Percentiles rank a stretch among this genome's conserved stretches.
phyloP scores from a whole-genome alignment of 441 rosid genomes.

The Euphorbia celastroides region DNA sequence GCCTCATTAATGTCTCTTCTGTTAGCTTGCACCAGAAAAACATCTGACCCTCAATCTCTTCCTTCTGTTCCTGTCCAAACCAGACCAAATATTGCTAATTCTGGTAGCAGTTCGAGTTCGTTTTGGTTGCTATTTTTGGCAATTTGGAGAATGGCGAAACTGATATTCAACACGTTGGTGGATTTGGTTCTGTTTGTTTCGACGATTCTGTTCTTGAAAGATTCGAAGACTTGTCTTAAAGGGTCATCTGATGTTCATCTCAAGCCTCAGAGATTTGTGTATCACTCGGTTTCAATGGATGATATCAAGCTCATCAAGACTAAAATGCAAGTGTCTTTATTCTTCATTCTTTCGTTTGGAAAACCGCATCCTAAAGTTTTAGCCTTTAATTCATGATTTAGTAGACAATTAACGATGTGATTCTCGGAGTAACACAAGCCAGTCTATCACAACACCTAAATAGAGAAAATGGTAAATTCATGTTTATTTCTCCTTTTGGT shows the following conservation, averaged over 20 bases:
- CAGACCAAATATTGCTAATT: neutral
- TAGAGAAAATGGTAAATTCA: slow-evolving; percentile 41
- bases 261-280: slow-evolving; percentile 25
- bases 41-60: slow-evolving; percentile 16
- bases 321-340: slow-evolving; percentile 20
- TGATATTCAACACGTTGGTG: slow-evolving; percentile 21
- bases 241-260: slow-evolving; percentile 12
- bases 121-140: slow-evolving; percentile 11
- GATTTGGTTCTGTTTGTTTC: slow-evolving; percentile 19
- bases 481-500: neutral
- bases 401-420: slow-evolving; percentile 71
- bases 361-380: too few relatives aligned
- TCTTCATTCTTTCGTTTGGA: too few relatives aligned
- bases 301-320: slow-evolving; percentile 39
- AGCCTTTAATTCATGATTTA: neutral
- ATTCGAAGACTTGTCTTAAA: slow-evolving; percentile 22
- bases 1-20: slow-evolving; percentile 39
- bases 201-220: slow-evolving; percentile 22
- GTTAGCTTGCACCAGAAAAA: slow-evolving; percentile 26
- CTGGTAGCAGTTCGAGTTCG: neutral
- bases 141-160: slow-evolving; percentile 5
- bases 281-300: slow-evolving; percentile 28
- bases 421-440: slow-evolving; percentile 70
- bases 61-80: slow-evolving; percentile 22
- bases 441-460: slow-evolving; percentile 59